A percentile compares a stretch with the other conserved stretches of the same genome.
These are phyloP conservation scores for Avena eriantha DNA, from an alignment of 176 grass and related monocot genomes.

Conservation along the genomic window DNA sequence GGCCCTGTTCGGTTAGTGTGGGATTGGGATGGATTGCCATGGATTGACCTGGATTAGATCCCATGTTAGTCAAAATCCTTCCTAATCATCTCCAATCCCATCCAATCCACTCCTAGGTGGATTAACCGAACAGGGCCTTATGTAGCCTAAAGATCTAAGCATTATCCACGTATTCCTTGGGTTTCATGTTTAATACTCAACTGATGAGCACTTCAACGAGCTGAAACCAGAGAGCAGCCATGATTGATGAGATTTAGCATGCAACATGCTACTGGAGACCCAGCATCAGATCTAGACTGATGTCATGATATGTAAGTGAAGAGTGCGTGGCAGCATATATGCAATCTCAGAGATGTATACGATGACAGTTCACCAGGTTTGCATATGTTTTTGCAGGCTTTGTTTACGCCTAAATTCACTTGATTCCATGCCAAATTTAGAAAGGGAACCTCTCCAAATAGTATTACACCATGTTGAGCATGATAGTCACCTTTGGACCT, in stretches of 20 bases:
- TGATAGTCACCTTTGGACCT: too few species aligned
- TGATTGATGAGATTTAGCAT: neutral
- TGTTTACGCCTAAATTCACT: neutral
- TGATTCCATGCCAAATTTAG: conserved; percentile 7
- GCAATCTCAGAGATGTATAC: neutral
- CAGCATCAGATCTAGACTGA: neutral
- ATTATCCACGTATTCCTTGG: neutral
- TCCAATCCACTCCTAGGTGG: too few species aligned
- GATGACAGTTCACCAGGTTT: neutral
- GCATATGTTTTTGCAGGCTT: neutral
- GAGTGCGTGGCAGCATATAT: neutral
- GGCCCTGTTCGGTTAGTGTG: too few species aligned
- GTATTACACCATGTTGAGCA: neutral
- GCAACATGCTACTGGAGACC: neutral
- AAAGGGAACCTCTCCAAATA: neutral
- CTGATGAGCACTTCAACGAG: neutral
- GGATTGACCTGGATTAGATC: too few species aligned
- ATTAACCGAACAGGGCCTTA: too few species aligned
- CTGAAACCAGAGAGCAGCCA: neutral
- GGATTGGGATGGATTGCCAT: too few species aligned
- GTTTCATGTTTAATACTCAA: conserved; percentile 4
- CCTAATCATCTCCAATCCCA: too few species aligned
- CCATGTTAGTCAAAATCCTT: too few species aligned
- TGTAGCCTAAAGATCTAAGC: neutral
- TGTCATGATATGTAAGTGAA: neutral